Evolutionary conservation across 1,284 basidiomycete genomes (phyloP).

Genomic region (Sanghuangporus baumii): DNA sequence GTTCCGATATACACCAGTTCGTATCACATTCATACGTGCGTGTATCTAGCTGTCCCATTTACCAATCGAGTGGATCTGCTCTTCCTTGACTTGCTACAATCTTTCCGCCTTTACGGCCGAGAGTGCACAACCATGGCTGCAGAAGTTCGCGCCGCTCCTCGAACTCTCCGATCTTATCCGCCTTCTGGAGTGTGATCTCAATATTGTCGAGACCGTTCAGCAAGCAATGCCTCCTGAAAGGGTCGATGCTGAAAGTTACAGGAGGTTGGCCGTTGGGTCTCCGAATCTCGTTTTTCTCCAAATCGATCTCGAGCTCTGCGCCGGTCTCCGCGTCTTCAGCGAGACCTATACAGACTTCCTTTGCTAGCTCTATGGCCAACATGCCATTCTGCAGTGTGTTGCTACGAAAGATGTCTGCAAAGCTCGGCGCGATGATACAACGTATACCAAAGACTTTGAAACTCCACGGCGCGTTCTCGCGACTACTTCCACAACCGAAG

Average conservation of each 20-base stretch:
- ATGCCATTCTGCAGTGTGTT: slow-evolving; percentile 97
- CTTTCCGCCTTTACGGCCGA: slow-evolving; percentile 77
- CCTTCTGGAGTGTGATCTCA: slow-evolving; percentile 82
- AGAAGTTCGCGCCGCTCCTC: slow-evolving; percentile 68
- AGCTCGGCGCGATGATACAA: slow-evolving; percentile 89
- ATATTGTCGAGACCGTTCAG: slow-evolving; percentile 94
- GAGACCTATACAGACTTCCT: slow-evolving; percentile 69
- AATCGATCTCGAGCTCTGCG: slow-evolving; percentile 82
- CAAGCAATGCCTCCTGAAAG: slow-evolving; percentile 88
- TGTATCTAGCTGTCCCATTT: background rate
- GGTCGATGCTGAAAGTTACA: slow-evolving; percentile 75
- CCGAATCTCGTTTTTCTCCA: slow-evolving; percentile 82
- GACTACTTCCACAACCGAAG: slow-evolving; percentile 93
- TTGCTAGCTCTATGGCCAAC: slow-evolving; percentile 77
- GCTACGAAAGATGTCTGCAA: slow-evolving; percentile 91
- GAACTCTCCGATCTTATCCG: slow-evolving; percentile 63
- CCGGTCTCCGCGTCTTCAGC: slow-evolving; percentile 80
- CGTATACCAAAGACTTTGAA: slow-evolving; percentile 95
- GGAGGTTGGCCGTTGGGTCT: slow-evolving; percentile 69
- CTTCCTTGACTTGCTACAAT: slow-evolving; percentile 41
- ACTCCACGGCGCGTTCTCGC: slow-evolving; percentile 96
- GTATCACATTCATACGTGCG: background rate
- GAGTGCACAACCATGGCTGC: slow-evolving; percentile 95
- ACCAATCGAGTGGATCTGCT: slow-evolving; percentile 1
- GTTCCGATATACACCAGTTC: background rate